These are phyloP conservation scores for Pharnaceum exiguum DNA, from an alignment of 148 eudicot genomes.

Conservation along the genomic window DNA sequence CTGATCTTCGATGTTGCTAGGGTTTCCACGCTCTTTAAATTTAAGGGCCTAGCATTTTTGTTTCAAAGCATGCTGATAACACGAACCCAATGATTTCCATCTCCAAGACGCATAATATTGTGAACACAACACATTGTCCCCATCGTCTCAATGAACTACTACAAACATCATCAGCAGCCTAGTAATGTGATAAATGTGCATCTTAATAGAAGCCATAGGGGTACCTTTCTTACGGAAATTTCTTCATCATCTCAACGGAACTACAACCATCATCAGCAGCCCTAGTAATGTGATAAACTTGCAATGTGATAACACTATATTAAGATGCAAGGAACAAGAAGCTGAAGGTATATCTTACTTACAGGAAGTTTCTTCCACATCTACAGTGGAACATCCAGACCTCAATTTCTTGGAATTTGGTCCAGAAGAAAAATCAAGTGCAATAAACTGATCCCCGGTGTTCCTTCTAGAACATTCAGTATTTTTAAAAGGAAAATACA, in stretches of 20 bases:
- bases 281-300: conserved; percentile 39
- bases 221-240: too few species aligned
- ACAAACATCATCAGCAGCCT: too few species aligned
- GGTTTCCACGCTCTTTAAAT: conserved; percentile 57
- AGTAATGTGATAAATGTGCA: too few species aligned
- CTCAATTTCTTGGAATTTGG: conserved; percentile 28
- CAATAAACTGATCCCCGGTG: conserved; percentile 66
- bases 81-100: conserved; percentile 34
- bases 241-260: conserved; percentile 12
- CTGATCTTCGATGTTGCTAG: conserved; percentile 62
- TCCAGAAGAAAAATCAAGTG: conserved; percentile 54
- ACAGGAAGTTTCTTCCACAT: conserved; percentile 23
- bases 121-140: too few species aligned
- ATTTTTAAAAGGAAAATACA: conserved; percentile 56
- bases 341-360: conserved; percentile 28
- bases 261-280: conserved; percentile 19
- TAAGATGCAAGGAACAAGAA: conserved; percentile 56
- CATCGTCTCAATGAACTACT: too few species aligned
- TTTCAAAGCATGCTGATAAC: conserved; percentile 71
- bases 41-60: conserved; percentile 60
- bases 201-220: too few species aligned
- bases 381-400: conserved; percentile 23
- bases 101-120: conserved; percentile 44
- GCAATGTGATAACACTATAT: conserved; percentile 49
- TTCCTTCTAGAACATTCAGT: conserved; percentile 35